Base-by-base conservation (phyloP, 2,329 filamentous ascomycete genomes). In the Colletotrichum tabaci region DNA sequence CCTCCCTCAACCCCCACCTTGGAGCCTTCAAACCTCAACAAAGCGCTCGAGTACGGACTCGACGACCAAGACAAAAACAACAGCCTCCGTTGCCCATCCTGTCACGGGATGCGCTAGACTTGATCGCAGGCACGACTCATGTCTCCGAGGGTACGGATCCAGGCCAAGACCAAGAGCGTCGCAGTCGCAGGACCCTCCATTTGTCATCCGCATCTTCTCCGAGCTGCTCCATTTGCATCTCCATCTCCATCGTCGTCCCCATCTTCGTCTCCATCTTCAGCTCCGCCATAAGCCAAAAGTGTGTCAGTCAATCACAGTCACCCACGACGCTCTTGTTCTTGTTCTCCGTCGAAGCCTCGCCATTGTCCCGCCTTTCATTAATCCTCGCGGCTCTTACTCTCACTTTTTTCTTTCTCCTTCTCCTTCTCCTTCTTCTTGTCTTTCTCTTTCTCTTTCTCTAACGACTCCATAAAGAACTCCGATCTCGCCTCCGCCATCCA, bases 171-270 rank as follows among this genome's bases (percentile, higher is more conserved):
- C 55, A 21, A 47, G n/a, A 66, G 57, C 38, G 50, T 67, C 30
- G 30, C 30, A 35, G 30, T 30, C 38, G 67, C 49, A 58, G 44
- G 38, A 61, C 23, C 44, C 30, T 21, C 44, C 56, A 71, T 71
- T 71, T 71, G 67, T 71, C 67, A 71, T 57, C 67, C 40, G 44
- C 18, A 35, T 35, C 30, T 8, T 35, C 8, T 35, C 30, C 30
- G 7, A 30, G 30, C 7, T 7, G 30, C 30, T 30, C 30, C 30
- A 30, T 35, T 9, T 35, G 30, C 30, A 35, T 44, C 49, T 38
- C 18, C 13, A 15, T 8, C 55, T 50, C 42, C 26, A 23, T 38
- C 16, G 64, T 68, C 68, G 68, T 16, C n/a, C 42, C 35, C n/a
- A 47, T 30, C 18, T 8, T 46, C 5, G 8, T 40, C n/a, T 60